Evolutionary conservation across 257 asterid species (phyloP).

Genomic region (Primulina eburnea): DNA sequence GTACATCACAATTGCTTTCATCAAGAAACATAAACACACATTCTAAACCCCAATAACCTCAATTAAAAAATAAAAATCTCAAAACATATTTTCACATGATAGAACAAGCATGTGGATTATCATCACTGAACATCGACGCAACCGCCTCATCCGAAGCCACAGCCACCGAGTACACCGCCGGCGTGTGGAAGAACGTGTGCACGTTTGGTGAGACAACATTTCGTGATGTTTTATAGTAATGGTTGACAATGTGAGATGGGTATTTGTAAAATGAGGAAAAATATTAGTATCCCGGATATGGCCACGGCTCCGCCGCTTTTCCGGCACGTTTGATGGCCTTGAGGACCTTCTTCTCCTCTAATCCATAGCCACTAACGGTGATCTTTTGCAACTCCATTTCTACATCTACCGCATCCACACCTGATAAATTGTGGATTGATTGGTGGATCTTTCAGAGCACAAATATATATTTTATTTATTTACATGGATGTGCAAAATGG

Average conservation of each 20-base stretch:
- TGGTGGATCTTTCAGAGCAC: no score
- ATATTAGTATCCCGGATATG: slow-evolving; percentile 73
- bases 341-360: slow-evolving; percentile 73
- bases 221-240: slow-evolving; percentile 67
- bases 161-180: slow-evolving; percentile 77
- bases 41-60: background rate
- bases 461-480: no score
- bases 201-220: slow-evolving; percentile 57
- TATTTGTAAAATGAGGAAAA: slow-evolving; percentile 81
- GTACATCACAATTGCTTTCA: no score
- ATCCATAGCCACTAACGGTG: slow-evolving; percentile 61
- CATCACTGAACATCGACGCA: slow-evolving; percentile 88
- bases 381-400: slow-evolving; percentile 88
- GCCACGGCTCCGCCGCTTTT: slow-evolving; percentile 98
- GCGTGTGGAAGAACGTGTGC: slow-evolving; percentile 83
- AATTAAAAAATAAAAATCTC: background rate
- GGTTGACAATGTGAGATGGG: slow-evolving; percentile 68
- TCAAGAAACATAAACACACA: background rate
- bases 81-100: slow-evolving; percentile 48
- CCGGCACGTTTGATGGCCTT: slow-evolving; percentile 80
- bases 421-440: slow-evolving; percentile 28
- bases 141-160: slow-evolving; percentile 87
- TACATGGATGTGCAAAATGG: no score
- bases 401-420: slow-evolving; percentile 79
- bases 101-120: slow-evolving; percentile 86